Evolutionary conservation across 768 basidiomycete species (phyloP), one percentile per base, ranked within the genome.

Genomic region (Dacryopinax primogenitus): DNA sequence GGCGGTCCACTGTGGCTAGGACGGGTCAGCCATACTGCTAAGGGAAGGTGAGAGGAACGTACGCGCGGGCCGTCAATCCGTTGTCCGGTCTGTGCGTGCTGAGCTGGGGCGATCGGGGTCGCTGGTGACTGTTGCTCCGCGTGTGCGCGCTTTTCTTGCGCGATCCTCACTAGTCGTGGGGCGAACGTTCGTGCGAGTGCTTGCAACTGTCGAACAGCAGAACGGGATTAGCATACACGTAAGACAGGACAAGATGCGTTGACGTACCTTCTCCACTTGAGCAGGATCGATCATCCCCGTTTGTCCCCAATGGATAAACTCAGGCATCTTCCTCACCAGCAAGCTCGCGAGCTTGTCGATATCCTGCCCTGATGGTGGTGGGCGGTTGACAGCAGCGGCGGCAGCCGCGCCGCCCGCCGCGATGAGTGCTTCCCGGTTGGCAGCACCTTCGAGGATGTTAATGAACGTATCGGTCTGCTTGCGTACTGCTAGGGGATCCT

Each of bases 391-490:
- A 18, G 26, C 51, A 6, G 11, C 51, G 26, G 21, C 13, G 11
- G 51, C 51, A 6, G 51, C 51, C 51, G 51, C 26, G 11, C 51
- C 51, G 9, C 51, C 51, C 18, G 23, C 26, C 13, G 51, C 51
- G 26, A 58, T 3, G 3, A 30, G 15, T 15, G 51, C 51, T 9
- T 58, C 51, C 3, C 51, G 51, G 4, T 6, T 30, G 9, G 51
- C 51, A 30, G 51, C 51, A 6, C 11, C 30, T 58, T 58, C 51
- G 13, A 58, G 21, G 51, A 58, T 58, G 26, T 26, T 32, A 4
- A 58, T 58, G 51, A 58, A 58, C 26, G 51, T 58, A 30, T 58
- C 51, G 51, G 51, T 58, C 26, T 58, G 51, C 51, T 58, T 58
- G 11, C 51, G 51, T 9, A 58, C 30, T 32, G 26, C 13, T 7